Evolutionary conservation across 108 stramenopile genomes (phyloP).

Genomic region (Fragilariopsis cylindrus): DNA sequence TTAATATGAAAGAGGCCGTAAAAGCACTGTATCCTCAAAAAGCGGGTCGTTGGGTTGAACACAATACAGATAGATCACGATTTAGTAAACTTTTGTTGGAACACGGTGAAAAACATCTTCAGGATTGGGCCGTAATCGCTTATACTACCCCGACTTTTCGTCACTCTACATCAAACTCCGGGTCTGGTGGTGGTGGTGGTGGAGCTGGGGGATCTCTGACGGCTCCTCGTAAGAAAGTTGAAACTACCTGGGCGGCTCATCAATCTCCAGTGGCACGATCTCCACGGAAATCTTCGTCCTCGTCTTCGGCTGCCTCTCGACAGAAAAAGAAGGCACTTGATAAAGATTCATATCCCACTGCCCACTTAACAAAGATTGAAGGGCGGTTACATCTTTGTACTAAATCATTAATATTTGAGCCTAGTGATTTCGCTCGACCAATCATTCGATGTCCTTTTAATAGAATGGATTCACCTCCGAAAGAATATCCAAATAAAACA

Average conservation of each 20-base stretch:
- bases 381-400: conserved; percentile 79
- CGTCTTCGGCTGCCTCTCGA: conserved; percentile 11
- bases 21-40: conserved; percentile 59
- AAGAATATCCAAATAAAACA: conserved; percentile 35
- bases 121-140: conserved; percentile 86
- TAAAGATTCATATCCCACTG: conserved; percentile 46
- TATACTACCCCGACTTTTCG: conserved; percentile 29
- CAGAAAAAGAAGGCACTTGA: conserved; percentile 22
- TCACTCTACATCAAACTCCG: conserved; percentile 10
- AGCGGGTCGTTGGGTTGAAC: conserved; percentile 9
- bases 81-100: conserved; percentile 77
- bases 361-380: conserved; percentile 62
- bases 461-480: conserved; percentile 57
- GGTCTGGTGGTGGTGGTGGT: conserved; percentile 18
- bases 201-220: not conserved
- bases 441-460: conserved; percentile 73
- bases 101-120: conserved; percentile 75
- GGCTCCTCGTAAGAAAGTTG: too few relatives aligned
- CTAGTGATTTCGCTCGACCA: conserved; percentile 56
- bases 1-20: conserved; percentile 58
- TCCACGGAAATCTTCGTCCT: not conserved
- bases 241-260: not conserved
- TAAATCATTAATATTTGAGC: conserved; percentile 79
- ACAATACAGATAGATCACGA: conserved; percentile 33
- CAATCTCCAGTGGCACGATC: not conserved